Evolutionary conservation across 2,329 filamentous ascomycete species (phyloP).

Genomic region (Neonectria neomacrospora): DNA sequence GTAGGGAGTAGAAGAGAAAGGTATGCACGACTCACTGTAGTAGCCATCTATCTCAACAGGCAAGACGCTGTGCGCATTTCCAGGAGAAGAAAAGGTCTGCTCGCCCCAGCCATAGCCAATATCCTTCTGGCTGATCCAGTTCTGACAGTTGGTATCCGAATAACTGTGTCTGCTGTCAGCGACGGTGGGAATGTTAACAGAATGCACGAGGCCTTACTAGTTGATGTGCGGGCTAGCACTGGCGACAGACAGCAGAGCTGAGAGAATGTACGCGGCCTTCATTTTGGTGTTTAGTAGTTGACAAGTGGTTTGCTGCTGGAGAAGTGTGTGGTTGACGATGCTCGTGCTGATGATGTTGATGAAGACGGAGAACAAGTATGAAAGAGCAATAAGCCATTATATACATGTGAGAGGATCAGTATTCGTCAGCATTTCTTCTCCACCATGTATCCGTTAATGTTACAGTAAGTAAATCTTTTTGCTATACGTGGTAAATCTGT

Average conservation of each 20-base stretch:
- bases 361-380: background rate
- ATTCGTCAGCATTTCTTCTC: background rate
- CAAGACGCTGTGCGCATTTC: slow-evolving; percentile 6
- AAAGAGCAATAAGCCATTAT: background rate
- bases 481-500: background rate
- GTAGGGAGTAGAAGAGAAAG: background rate
- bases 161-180: slow-evolving; percentile 12
- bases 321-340: background rate
- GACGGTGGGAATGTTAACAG: background rate
- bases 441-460: background rate
- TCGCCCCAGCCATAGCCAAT: slow-evolving; percentile 13
- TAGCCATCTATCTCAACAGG: slow-evolving; percentile 1
- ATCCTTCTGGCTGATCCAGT: slow-evolving; percentile 22
- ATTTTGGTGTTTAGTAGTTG: slow-evolving; percentile 1
- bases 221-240: slow-evolving; percentile 18
- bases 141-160: slow-evolving; percentile 23
- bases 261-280: slow-evolving; percentile 13
- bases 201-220: slow-evolving; percentile 4
- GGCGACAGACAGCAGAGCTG: slow-evolving; percentile 12
- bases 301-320: too few relatives aligned
- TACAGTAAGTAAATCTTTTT: background rate
- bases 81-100: slow-evolving; percentile 5
- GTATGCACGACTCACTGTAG: slow-evolving; percentile 6
- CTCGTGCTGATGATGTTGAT: background rate
- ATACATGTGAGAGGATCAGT: background rate